Conservation (phyloP, 2,329 filamentous ascomycete genomes). For the Colletotrichum liaoningense region DNA sequence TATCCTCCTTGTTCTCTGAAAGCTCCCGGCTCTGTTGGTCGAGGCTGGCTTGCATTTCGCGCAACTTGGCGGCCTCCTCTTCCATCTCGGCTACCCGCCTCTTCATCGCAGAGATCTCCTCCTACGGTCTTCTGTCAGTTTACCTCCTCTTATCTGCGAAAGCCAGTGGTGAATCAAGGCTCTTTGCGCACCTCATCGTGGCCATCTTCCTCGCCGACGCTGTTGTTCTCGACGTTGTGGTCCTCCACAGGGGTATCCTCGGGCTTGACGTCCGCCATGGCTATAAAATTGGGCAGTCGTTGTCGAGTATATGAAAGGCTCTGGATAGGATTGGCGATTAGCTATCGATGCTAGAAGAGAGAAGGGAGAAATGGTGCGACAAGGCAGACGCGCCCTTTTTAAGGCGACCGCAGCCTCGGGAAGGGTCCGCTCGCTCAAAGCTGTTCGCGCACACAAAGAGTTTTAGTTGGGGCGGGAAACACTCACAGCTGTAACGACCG, state of each 20-base stretch:
- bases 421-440: slow-evolving; percentile 10
- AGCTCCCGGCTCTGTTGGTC: slow-evolving; percentile 87
- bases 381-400: slow-evolving; percentile 19
- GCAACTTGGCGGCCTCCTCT: slow-evolving; percentile 85
- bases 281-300: background rate
- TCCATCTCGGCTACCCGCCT: slow-evolving; percentile 89
- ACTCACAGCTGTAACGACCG: background rate
- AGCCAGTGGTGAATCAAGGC: slow-evolving; percentile 27
- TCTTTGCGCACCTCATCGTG: slow-evolving; percentile 58
- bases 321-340: background rate
- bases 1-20: slow-evolving; percentile 86
- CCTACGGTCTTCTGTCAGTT: slow-evolving; percentile 50
- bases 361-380: slow-evolving; percentile 2
- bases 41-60: slow-evolving; percentile 87
- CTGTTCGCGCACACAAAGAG: background rate
- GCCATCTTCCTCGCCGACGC: slow-evolving; percentile 50
- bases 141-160: slow-evolving; percentile 37
- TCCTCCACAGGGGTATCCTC: slow-evolving; percentile 44
- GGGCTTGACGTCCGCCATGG: slow-evolving; percentile 44
- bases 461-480: background rate
- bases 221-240: slow-evolving; percentile 45
- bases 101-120: slow-evolving; percentile 92
- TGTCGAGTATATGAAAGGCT: background rate
- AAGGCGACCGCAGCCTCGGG: slow-evolving; percentile 19
- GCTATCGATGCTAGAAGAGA: background rate